A percentile compares a stretch with the other conserved stretches of the same genome.
phyloP scores from a whole-genome alignment of 176 grass and related monocot genomes.

The Carex myosuroides region DNA sequence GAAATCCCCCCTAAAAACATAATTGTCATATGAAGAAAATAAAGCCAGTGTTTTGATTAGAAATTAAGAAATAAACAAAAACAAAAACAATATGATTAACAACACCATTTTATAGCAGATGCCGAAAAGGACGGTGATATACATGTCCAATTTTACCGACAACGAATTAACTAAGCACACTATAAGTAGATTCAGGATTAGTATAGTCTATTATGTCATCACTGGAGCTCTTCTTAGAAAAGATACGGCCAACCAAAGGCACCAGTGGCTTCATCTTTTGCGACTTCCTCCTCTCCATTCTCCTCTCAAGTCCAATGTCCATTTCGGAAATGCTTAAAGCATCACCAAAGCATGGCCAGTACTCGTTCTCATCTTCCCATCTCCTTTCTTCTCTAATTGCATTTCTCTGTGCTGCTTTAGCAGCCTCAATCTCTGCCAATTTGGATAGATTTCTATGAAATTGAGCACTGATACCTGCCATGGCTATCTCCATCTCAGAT shows the following conservation, averaged over 20 bases:
- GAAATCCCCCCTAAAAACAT: neutral
- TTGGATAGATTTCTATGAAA: slow-evolving; percentile 19
- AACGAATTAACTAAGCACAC: slow-evolving; percentile 23
- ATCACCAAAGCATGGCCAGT: slow-evolving; percentile 26
- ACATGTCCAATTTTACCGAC: neutral
- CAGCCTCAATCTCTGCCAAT: slow-evolving; percentile 11
- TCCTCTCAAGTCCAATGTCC: neutral
- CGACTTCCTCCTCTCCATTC: slow-evolving; percentile 4
- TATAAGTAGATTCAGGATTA: slow-evolving; percentile 25
- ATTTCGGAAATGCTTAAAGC: slow-evolving; percentile 15
- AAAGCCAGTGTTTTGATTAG: neutral
- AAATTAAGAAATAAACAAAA: neutral
- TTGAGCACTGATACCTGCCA: slow-evolving; percentile 18
- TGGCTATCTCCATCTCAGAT: slow-evolving; percentile 13
- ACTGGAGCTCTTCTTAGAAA: slow-evolving; percentile 25
- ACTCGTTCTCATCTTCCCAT: slow-evolving; percentile 19
- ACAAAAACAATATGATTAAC: neutral
- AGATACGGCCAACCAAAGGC: slow-evolving; percentile 25
- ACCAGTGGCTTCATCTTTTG: slow-evolving; percentile 25
- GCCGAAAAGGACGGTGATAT: neutral
- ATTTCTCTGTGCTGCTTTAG: neutral
- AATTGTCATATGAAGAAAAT: neutral
- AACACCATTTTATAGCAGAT: neutral
- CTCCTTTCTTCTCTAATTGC: neutral
- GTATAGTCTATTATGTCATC: neutral